Conservation (phyloP, 495 filamentous ascomycete genomes). For the Extremus antarcticus region DNA sequence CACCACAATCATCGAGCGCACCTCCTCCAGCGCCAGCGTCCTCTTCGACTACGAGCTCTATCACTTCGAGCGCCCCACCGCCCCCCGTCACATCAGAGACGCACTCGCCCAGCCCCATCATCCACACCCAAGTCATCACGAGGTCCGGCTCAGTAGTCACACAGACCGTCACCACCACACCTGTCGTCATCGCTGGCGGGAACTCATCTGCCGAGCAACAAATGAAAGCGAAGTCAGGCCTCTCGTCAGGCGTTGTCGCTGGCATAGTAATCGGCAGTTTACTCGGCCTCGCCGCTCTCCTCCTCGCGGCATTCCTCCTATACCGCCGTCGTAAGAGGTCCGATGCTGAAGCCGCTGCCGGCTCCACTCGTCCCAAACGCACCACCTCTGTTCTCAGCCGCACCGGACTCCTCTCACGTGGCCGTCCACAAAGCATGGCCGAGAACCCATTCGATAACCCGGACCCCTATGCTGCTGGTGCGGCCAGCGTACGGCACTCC, state of each 20-base stretch:
- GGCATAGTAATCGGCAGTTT: constrained; percentile 16
- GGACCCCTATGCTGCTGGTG: neutral
- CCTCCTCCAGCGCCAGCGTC: neutral
- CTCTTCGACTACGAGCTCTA: neutral
- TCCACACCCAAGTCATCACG: constrained; percentile 6
- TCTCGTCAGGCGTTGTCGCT: constrained; percentile 17
- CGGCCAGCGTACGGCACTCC: constrained; percentile 16
- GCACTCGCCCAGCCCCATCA: neutral
- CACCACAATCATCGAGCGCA: neutral
- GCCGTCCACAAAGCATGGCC: constrained; percentile 5
- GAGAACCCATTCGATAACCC: neutral
- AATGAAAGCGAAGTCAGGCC: constrained; percentile 1
- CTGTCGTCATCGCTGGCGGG: neutral
- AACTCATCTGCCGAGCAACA: neutral
- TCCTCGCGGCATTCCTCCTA: constrained; percentile 7
- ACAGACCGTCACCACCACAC: constrained; percentile 15
- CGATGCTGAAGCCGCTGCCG: neutral
- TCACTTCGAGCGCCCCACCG: neutral
- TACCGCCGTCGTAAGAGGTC: constrained; percentile 9
- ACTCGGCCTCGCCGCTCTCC: constrained; percentile 8
- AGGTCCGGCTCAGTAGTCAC: constrained; percentile 10
- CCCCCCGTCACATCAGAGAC: neutral
- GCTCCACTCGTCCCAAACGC: neutral
- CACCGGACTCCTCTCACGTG: constrained; percentile 16
- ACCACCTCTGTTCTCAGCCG: constrained; percentile 20